phyloP scores from a whole-genome alignment of 768 basidiomycete genomes.

The Boletus reticulatus region DNA sequence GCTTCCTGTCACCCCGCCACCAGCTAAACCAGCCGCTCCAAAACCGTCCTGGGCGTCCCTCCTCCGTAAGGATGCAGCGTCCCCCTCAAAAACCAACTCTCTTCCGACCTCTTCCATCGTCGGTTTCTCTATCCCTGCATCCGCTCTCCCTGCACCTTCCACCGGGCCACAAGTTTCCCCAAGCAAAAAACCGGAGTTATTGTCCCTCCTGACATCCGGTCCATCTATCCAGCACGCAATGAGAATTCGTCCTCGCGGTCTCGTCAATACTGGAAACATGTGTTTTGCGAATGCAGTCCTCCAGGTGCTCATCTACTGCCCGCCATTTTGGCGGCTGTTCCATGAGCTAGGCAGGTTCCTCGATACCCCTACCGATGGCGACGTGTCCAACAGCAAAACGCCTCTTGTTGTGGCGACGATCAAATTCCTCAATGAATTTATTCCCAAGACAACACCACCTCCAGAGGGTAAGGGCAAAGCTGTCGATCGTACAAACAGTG shows the following conservation, averaged over 20 bases:
- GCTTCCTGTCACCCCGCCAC: slow-evolving; percentile 7
- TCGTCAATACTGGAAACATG: slow-evolving; percentile 95
- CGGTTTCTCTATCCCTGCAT: slow-evolving; percentile 70
- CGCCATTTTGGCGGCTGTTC: slow-evolving; percentile 82
- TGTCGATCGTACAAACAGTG: slow-evolving; percentile 32
- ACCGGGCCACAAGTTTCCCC: slow-evolving; percentile 31
- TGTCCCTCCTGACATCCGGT: slow-evolving; percentile 50
- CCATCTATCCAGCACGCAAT: slow-evolving; percentile 23
- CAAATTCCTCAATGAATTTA: slow-evolving; percentile 79
- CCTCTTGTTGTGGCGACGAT: slow-evolving; percentile 69
- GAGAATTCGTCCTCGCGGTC: slow-evolving; percentile 66
- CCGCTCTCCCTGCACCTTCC: slow-evolving; percentile 22
- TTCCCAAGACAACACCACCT: slow-evolving; percentile 19
- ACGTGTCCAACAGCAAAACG: slow-evolving; percentile 33
- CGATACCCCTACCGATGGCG: slow-evolving; percentile 23
- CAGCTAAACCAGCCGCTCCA: slow-evolving; percentile 38
- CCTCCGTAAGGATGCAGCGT: slow-evolving; percentile 44
- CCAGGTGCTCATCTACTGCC: slow-evolving; percentile 85
- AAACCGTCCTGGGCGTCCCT: slow-evolving; percentile 75
- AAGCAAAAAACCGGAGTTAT: slow-evolving; percentile 46
- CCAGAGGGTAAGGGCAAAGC: slow-evolving; percentile 39
- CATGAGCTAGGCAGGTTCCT: slow-evolving; percentile 61
- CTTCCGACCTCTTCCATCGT: slow-evolving; percentile 72
- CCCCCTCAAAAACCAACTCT: slow-evolving; percentile 42
- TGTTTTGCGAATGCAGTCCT: slow-evolving; percentile 96